These are phyloP conservation scores for Fusarium pininemorale DNA, from an alignment of 2,329 filamentous ascomycete species.

Conservation along the genomic window DNA sequence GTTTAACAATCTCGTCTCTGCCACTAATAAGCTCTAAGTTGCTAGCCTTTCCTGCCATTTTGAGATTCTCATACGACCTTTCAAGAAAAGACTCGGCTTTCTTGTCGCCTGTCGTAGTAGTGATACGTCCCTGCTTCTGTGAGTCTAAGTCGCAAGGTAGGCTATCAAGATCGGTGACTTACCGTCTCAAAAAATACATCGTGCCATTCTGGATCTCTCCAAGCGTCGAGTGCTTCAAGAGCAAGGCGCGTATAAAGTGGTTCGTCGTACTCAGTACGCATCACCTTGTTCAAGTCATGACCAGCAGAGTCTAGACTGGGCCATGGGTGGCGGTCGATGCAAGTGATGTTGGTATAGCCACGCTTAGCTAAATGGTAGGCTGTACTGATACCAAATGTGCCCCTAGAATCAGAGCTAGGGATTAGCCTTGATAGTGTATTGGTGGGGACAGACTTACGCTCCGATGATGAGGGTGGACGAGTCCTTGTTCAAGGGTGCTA, in stretches of 20 bases:
- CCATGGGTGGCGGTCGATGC: constrained; percentile 31
- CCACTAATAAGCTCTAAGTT: neutral
- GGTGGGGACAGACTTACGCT: neutral
- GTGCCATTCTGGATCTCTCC: neutral
- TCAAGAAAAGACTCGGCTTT: neutral
- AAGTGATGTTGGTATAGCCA: constrained; percentile 26
- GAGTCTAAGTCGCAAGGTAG: rapidly evolving
- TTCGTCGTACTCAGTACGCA: constrained; percentile 15
- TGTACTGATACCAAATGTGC: constrained; percentile 8
- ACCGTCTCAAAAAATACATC: neutral
- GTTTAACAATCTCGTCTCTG: neutral
- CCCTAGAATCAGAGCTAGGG: neutral
- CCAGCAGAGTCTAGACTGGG: constrained; percentile 32
- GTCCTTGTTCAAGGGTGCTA: neutral
- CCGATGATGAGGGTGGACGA: constrained; percentile 7
- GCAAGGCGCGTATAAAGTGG: neutral
- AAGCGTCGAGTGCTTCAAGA: neutral
- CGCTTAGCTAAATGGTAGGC: constrained; percentile 12
- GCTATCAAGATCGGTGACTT: rapidly evolving
- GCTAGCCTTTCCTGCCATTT: neutral
- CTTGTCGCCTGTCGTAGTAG: neutral
- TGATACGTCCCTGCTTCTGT: neutral
- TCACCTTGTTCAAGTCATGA: constrained; percentile 32
- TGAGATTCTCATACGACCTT: neutral
- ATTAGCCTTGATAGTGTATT: neutral